Conservation (phyloP, 345 rosid species). For the Syzygium grande region DNA sequence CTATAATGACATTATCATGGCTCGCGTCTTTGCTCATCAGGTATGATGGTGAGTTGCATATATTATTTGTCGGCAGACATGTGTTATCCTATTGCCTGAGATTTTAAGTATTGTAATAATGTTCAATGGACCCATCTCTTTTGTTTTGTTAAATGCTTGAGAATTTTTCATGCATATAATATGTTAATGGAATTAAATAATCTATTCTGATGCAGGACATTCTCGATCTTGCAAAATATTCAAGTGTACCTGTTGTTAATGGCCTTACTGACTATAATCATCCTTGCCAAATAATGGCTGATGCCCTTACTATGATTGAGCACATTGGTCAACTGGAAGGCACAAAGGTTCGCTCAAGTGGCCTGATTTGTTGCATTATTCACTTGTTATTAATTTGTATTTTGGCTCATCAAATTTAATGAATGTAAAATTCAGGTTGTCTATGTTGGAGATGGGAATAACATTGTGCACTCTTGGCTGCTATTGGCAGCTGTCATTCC, state of each 20-base stretch:
- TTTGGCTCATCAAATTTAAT: not conserved
- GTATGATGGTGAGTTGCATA: conserved; percentile 71
- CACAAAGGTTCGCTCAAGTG: conserved; percentile 53
- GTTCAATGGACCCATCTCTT: not conserved
- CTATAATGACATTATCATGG: conserved; percentile 93
- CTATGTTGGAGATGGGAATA: conserved; percentile 95
- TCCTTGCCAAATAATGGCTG: conserved; percentile 98
- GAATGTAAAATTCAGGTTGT: conserved; percentile 54
- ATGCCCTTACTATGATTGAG: conserved; percentile 94
- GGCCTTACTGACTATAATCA: conserved; percentile 94
- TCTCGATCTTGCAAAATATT: conserved; percentile 79
- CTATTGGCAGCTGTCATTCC: conserved; percentile 87
- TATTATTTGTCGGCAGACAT: not conserved
- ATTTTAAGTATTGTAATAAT: not conserved
- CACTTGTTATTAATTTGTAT: not conserved
- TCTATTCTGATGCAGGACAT: conserved; percentile 51
- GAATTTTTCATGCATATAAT: not conserved
- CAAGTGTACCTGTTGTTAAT: conserved; percentile 80
- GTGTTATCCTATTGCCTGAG: not conserved
- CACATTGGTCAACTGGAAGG: conserved; percentile 80
- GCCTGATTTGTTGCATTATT: not conserved
- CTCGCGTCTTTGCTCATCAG: conserved; percentile 97
- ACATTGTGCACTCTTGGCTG: conserved; percentile 94
- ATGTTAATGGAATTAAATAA: not conserved
- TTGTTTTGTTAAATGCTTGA: not conserved